Conservation (phyloP, 2,329 filamentous ascomycete genomes). For the Rutstroemia sp. region DNA sequence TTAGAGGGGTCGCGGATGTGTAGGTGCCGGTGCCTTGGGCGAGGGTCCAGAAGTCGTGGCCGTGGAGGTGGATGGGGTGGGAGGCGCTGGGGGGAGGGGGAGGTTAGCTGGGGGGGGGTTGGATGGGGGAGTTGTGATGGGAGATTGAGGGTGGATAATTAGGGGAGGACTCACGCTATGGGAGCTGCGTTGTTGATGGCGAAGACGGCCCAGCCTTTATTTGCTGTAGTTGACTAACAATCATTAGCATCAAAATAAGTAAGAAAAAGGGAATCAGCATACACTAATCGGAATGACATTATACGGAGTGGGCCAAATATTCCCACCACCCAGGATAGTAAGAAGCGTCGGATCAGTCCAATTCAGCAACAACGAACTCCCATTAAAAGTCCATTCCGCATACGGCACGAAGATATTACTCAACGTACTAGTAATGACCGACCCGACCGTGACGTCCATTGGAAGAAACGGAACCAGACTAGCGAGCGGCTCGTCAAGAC, state of each 20-base stretch:
- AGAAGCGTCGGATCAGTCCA: constrained; percentile 40
- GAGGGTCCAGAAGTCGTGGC: constrained; percentile 39
- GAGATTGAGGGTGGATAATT: constrained; percentile 17
- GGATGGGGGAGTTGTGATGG: constrained; percentile 7
- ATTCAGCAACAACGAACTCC: constrained; percentile 38
- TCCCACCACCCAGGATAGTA: constrained; percentile 26
- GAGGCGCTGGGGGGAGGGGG: constrained; percentile 7
- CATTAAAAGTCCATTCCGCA: constrained; percentile 42
- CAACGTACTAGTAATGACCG: constrained; percentile 12
- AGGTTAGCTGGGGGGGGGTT: neutral
- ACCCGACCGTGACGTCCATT: constrained; percentile 17
- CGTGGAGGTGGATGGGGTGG: constrained; percentile 22
- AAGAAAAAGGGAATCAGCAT: neutral
- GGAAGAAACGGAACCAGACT: constrained; percentile 25
- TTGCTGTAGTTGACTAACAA: constrained; percentile 35
- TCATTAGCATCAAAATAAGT: constrained; percentile 39
- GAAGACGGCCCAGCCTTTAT: constrained; percentile 20
- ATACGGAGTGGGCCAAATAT: constrained; percentile 24
- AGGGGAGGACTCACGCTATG: constrained; percentile 16
- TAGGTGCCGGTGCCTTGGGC: constrained; percentile 37
- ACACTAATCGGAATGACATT: constrained; percentile 20
- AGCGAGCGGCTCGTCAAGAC: constrained; percentile 26
- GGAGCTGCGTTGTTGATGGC: constrained; percentile 24
- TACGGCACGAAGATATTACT: constrained; percentile 20
- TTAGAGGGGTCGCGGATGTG: constrained; percentile 23